phyloP scores from a whole-genome alignment of 441 rosid genomes.

The Erysimum pusillum region DNA sequence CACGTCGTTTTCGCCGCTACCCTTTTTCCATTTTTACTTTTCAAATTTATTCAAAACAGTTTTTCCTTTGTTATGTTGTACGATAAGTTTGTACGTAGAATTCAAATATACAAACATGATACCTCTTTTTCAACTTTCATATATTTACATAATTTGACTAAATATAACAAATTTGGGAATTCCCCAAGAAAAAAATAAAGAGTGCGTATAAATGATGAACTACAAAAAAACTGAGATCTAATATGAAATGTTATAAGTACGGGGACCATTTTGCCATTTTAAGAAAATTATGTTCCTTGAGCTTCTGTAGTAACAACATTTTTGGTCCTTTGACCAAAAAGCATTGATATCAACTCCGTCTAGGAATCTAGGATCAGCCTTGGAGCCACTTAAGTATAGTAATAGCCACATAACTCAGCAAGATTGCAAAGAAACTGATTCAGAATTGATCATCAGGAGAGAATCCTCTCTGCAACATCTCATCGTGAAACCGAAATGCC shows the following conservation, averaged over 20 bases:
- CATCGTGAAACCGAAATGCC: slow-evolving; percentile 88
- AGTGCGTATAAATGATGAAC: background rate
- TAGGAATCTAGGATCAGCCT: background rate
- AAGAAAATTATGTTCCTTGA: background rate
- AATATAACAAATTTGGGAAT: background rate
- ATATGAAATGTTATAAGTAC: background rate
- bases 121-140: background rate
- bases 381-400: background rate
- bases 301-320: slow-evolving; percentile 12
- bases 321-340: background rate
- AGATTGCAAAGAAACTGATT: slow-evolving; percentile 16
- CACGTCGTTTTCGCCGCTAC: slow-evolving; percentile 12
- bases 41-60: background rate
- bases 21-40: background rate
- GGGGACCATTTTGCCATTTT: slow-evolving; percentile 15
- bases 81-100: too few relatives aligned
- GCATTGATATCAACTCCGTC: background rate
- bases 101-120: too few relatives aligned
- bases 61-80: background rate
- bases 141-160: background rate
- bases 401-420: slow-evolving; percentile 11
- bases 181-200: too few relatives aligned
- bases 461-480: slow-evolving; percentile 86
- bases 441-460: slow-evolving; percentile 82
- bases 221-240: slow-evolving; percentile 23